Evolutionary conservation across 2,329 filamentous ascomycete genomes (phyloP).

Genomic region (Periconia macrospinosa): DNA sequence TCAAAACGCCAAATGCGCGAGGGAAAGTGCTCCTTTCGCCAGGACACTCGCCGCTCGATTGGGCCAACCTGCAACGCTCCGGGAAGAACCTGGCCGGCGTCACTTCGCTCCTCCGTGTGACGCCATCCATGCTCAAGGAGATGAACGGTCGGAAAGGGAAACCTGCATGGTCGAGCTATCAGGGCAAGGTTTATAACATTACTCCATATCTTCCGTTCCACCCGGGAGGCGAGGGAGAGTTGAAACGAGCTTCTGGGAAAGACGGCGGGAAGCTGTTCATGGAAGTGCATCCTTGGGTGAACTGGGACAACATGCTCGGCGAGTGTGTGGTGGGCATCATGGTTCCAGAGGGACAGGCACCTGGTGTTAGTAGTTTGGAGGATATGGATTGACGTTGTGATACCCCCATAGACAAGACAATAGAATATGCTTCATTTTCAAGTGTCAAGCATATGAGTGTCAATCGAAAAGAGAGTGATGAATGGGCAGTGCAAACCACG

Average conservation of each 20-base stretch:
- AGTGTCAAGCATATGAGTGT: background rate
- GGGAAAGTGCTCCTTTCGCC: conserved; percentile 80
- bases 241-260: conserved; percentile 77
- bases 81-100: conserved; percentile 55
- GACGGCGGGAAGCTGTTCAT: conserved; percentile 66
- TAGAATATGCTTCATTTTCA: background rate
- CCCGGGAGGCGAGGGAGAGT: conserved; percentile 78
- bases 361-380: conserved; percentile 47
- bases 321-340: conserved; percentile 65
- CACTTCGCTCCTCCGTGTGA: conserved; percentile 67
- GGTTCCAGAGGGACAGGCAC: conserved; percentile 57
- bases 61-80: conserved; percentile 83
- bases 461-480: too few relatives aligned
- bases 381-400: conserved; percentile 59
- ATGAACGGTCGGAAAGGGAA: conserved; percentile 82
- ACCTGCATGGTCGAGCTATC: conserved; percentile 88
- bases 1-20: conserved; percentile 46
- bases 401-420: conserved; percentile 18
- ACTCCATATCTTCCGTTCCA: conserved; percentile 88
- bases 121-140: conserved; percentile 74
- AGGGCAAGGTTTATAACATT: conserved; percentile 92
- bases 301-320: conserved; percentile 67
- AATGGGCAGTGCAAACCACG: background rate
- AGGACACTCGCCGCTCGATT: conserved; percentile 93
- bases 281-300: conserved; percentile 69